Evolutionary conservation across 768 basidiomycete genomes (phyloP), one percentile per base, ranked within the genome.

Genomic region (Ramaria rubella): DNA sequence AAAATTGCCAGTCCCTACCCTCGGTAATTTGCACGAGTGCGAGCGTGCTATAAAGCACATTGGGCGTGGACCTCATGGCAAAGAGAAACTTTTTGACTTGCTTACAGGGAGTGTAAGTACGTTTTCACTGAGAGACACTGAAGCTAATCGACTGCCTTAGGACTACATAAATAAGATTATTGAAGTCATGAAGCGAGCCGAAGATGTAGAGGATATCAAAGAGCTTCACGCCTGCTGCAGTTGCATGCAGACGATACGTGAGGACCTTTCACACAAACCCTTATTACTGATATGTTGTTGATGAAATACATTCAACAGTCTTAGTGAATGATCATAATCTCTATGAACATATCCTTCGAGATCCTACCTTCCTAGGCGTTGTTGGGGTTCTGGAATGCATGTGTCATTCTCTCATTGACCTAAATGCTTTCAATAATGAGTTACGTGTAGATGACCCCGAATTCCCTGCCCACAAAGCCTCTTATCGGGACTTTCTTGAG

Each of bases 311-410:
- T 19, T 31, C 31, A 58, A 17, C 66, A 96, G 94, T 99, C 60
- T 83, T 92, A 77, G 79, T 97, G 65, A 97, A 97, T 68, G 96
- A 99, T 70, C 93, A 94, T 68, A 79, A 78, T 38, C 81, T 99
- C 69, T 94, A 94, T 68, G 95, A 99, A 72, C 89, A 94, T 67
- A 87, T 99, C 61, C 79, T 98, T 36, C 86, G 91, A 55, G 94
- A 98, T 65, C 89, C 94, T 34, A 73, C 93, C 52, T 98, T 96
- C 72, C 81, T 88, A 61, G 93, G 91, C 49, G 90, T 97, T 48
- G 83, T 94, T 40, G 94, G 94, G 45, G 95, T 98, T 78, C 83
- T 99, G 60, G 96, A 99, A 78, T 99, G 94, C 95, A 60, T 57
- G 90, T 73, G 17, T 30, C 61, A 24, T 55, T 42, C 46, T 4